Evolutionary conservation across 108 stramenopile genomes (phyloP).

Genomic region (Cyclotella baltica): DNA sequence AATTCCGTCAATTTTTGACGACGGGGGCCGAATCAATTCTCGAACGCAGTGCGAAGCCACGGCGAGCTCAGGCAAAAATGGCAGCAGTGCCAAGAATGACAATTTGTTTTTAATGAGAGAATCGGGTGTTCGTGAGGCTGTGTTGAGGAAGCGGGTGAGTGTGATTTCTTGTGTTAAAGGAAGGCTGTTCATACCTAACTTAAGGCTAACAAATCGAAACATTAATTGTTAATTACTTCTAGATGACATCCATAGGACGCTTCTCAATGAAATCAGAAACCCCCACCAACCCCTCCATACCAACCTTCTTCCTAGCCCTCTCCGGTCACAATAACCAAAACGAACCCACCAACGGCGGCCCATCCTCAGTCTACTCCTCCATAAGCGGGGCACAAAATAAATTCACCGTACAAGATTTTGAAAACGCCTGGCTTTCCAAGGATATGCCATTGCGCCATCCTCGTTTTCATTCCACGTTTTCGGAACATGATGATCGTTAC

Average conservation of each 20-base stretch:
- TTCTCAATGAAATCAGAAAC: constrained; percentile 81
- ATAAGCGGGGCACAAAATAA: constrained; percentile 5
- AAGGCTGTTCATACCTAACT: no score
- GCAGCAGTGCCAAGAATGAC: background rate
- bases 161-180: background rate
- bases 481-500: constrained; percentile 37
- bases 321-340: constrained; percentile 45
- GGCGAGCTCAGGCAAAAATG: background rate
- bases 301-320: constrained; percentile 75
- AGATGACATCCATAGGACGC: constrained; percentile 86
- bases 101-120: constrained; percentile 13
- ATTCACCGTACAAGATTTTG: constrained; percentile 68
- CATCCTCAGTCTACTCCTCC: constrained; percentile 1
- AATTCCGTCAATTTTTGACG: constrained; percentile 10
- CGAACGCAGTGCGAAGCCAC: constrained; percentile 4
- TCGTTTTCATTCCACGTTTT: constrained; percentile 62
- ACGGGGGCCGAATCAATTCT: background rate
- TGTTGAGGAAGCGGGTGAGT: constrained; percentile 27
- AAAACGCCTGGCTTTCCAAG: constrained; percentile 53
- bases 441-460: constrained; percentile 67
- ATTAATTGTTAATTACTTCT: no score
- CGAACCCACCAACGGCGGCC: background rate
- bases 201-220: no score
- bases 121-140: constrained; percentile 12
- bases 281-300: constrained; percentile 67